Evolutionary conservation across 441 rosid genomes (phyloP), one percentile per base, ranked within the genome.

Genomic region (Adansonia gregorii): DNA sequence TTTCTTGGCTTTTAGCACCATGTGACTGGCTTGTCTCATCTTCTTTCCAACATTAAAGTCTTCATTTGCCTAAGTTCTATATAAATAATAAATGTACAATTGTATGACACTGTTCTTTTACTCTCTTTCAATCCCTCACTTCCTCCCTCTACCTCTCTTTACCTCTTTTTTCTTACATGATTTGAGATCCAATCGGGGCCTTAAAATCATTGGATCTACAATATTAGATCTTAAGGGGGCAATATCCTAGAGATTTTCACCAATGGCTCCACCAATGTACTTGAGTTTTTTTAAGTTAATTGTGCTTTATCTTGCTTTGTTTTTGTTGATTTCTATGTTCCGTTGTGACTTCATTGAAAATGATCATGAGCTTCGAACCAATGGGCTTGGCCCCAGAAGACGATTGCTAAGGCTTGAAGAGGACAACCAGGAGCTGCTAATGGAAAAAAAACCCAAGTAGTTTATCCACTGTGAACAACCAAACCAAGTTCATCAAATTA

Each of bases 391-490:
- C 27, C 83, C 82, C 19, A 70, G 74, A 31, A 85, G 97, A 72
- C 84, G 84, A 73, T 54, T 85, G 81, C 67, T 85, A 67, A 86
- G 74, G 20, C 51, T 65, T 70, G 82, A 81, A 78, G 86, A 83
- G 11, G 88, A 77, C 39, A 81, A 84, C 3, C 45, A 6, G 79
- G 70, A 8, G 39, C 24, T 19, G 20, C 82, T 83, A 6, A 90
- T 85, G 84, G 84, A 87, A 84, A 64, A 88, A 91, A 70, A 82
- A 69, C 77, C 78, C 83, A 67, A 55, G 56, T 20, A 35, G 39
- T 35, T 31, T 39, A 8, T 76, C 86, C 73, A 69, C 74, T 24
- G 90, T 87, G 84, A 88, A 88, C 83, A 89, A 89, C 85, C 90
- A 89, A 80, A 88, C 92, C 86, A 88, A 89, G 64, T 87, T 86